Percentiles rank a stretch among this genome's conserved stretches.
phyloP scores from a whole-genome alignment of 345 rosid genomes.

The Psidium friedrichsthalianum region DNA sequence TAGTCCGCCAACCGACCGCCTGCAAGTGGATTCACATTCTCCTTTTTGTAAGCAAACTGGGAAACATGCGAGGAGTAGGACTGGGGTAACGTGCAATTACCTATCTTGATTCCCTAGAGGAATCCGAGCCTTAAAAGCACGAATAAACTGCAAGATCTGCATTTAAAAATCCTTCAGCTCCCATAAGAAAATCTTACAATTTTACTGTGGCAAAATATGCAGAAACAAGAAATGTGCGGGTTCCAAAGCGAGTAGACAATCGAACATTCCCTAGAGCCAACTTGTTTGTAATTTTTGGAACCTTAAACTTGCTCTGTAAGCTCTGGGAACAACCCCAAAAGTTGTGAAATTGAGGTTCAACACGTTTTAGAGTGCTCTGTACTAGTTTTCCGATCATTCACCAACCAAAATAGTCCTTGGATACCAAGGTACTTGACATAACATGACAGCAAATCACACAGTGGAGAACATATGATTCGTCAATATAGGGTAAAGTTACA shows the following conservation, averaged over 20 bases:
- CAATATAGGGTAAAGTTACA: not conserved
- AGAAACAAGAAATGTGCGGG: not conserved
- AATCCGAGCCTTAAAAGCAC: slow-evolving; percentile 60
- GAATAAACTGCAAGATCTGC: slow-evolving; percentile 83
- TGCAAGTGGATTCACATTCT: slow-evolving; percentile 4
- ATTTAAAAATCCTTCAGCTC: not conserved
- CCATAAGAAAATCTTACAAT: not conserved
- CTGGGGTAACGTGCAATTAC: not conserved
- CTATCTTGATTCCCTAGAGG: slow-evolving; percentile 43
- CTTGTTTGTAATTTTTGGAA: not conserved
- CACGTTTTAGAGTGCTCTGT: not conserved
- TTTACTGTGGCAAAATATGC: not conserved
- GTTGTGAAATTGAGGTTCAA: not conserved
- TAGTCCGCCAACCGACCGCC: slow-evolving; percentile 69
- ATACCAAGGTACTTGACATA: not conserved
- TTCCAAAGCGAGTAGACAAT: not conserved
- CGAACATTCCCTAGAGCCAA: not conserved
- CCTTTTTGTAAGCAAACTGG: not conserved
- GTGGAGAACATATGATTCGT: not conserved
- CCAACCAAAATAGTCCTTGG: not conserved
- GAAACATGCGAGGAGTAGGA: not conserved
- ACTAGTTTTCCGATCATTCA: not conserved
- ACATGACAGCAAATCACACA: not conserved
- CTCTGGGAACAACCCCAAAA: not conserved
- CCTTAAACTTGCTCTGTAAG: not conserved